These are phyloP conservation scores for Aegilops longissima DNA, from an alignment of 176 grass and related monocot species.

Conservation along the genomic window DNA sequence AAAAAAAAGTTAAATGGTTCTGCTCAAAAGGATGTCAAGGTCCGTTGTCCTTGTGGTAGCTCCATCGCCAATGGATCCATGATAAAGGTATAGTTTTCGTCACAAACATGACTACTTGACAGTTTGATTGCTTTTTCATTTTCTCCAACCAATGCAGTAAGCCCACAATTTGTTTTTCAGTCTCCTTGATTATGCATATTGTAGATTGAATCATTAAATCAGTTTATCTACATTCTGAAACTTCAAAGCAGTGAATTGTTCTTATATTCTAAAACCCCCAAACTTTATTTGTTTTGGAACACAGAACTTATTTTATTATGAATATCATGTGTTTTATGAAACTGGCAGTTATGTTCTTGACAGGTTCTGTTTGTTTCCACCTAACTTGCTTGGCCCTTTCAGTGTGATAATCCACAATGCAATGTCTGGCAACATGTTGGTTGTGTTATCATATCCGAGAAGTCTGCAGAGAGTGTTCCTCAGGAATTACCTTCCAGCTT, in stretches of 20 bases:
- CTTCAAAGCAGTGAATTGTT: slow-evolving; percentile 14
- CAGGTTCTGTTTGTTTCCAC: not conserved
- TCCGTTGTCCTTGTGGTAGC: slow-evolving; percentile 77
- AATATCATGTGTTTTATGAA: not conserved
- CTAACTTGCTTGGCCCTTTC: slow-evolving; percentile 30
- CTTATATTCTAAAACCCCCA: slow-evolving; percentile 1
- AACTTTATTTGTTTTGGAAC: slow-evolving; percentile 1
- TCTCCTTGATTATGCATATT: not conserved
- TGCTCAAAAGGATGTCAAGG: slow-evolving; percentile 44
- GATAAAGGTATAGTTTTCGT: slow-evolving; percentile 60
- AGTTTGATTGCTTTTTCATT: not conserved
- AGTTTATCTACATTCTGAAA: slow-evolving; percentile 17
- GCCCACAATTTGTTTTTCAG: slow-evolving; percentile 18
- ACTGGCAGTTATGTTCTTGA: slow-evolving; percentile 14
- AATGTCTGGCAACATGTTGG: slow-evolving; percentile 70
- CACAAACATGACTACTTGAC: slow-evolving; percentile 1
- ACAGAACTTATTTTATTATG: not conserved
- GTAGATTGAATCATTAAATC: slow-evolving; percentile 24
- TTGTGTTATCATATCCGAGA: slow-evolving; percentile 81
- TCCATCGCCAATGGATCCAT: slow-evolving; percentile 47
- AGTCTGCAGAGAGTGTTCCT: slow-evolving; percentile 41
- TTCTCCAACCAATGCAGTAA: not conserved
- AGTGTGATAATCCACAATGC: slow-evolving; percentile 78
- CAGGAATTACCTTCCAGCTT: slow-evolving; percentile 56
- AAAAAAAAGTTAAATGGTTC: slow-evolving; percentile 56